phyloP scores from a whole-genome alignment of 164 flowering plant species.

The Santalum album region DNA sequence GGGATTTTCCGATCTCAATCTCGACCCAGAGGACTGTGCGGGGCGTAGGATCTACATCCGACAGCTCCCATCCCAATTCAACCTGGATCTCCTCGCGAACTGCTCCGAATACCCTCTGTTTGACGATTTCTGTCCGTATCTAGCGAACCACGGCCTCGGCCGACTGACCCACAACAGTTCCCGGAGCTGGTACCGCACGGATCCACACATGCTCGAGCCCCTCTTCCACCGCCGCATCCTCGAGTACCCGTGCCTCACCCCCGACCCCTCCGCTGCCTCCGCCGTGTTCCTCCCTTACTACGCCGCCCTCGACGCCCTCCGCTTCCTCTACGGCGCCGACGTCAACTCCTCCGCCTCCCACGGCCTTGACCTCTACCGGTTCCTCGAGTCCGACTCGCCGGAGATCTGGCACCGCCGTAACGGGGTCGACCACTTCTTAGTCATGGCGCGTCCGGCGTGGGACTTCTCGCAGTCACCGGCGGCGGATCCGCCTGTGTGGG shows the following conservation, averaged over 20 bases:
- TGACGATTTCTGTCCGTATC: slow-evolving; percentile 59
- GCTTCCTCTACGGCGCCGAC: slow-evolving; percentile 73
- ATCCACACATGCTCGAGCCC: slow-evolving; percentile 66
- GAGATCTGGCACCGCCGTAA: slow-evolving; percentile 36
- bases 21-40: slow-evolving; percentile 35
- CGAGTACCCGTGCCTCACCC: slow-evolving; percentile 84
- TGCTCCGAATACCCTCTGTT: slow-evolving; percentile 64
- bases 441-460: slow-evolving; percentile 89
- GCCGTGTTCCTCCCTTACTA: slow-evolving; percentile 86
- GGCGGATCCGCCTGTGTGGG: slow-evolving; percentile 62
- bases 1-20: slow-evolving; percentile 2
- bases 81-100: slow-evolving; percentile 63
- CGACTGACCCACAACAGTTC: slow-evolving; percentile 77
- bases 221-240: slow-evolving; percentile 83
- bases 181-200: slow-evolving; percentile 89
- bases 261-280: slow-evolving; percentile 49
- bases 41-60: slow-evolving; percentile 69
- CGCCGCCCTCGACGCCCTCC: slow-evolving; percentile 53
- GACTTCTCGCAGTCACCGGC: slow-evolving; percentile 63
- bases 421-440: slow-evolving; percentile 79
- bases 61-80: slow-evolving; percentile 72
- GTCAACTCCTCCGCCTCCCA: slow-evolving; percentile 47
- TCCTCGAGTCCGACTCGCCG: slow-evolving; percentile 31
- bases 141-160: slow-evolving; percentile 89
- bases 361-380: slow-evolving; percentile 42